phyloP scores from a whole-genome alignment of 768 basidiomycete genomes.

The Lentinula edodes region DNA sequence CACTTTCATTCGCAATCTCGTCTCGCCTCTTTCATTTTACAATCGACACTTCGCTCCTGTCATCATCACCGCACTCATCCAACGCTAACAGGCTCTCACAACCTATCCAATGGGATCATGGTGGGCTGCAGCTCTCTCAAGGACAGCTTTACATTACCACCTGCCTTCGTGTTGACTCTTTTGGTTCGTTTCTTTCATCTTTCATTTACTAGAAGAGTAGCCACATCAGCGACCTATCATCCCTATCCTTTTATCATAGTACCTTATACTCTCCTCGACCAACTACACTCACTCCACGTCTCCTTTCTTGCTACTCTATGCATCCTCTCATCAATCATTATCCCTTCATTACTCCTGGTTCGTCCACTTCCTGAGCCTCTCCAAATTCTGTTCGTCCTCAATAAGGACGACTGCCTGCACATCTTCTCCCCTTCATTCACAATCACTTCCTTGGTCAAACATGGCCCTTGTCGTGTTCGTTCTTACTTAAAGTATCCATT shows the following conservation, averaged over 20 bases:
- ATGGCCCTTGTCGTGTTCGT: conserved; percentile 34
- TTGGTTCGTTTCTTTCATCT: background rate
- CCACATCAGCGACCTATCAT: background rate
- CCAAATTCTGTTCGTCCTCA: background rate
- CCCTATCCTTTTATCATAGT: background rate
- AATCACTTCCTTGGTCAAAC: background rate
- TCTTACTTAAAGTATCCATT: conserved; percentile 61
- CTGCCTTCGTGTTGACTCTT: conserved; percentile 2
- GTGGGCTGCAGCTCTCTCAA: conserved; percentile 6
- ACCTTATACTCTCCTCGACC: background rate
- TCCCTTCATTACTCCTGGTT: conserved; percentile 33
- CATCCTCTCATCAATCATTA: conserved; percentile 43
- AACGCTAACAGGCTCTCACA: conserved; percentile 43
- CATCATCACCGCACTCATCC: conserved; percentile 39
- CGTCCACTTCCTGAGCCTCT: conserved; percentile 28
- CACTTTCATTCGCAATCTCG: conserved; percentile 58
- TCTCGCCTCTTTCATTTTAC: conserved; percentile 2
- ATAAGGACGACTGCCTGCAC: conserved; percentile 12
- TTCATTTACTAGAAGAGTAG: background rate
- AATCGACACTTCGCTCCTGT: background rate
- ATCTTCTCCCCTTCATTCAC: conserved; percentile 35
- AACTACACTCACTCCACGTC: conserved; percentile 7
- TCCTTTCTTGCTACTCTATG: conserved; percentile 43
- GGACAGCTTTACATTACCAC: conserved; percentile 6
- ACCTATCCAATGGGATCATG: conserved; percentile 25